These are phyloP conservation scores for Forsythia suspensa DNA, from an alignment of 257 asterid genomes.

Conservation along the genomic window DNA sequence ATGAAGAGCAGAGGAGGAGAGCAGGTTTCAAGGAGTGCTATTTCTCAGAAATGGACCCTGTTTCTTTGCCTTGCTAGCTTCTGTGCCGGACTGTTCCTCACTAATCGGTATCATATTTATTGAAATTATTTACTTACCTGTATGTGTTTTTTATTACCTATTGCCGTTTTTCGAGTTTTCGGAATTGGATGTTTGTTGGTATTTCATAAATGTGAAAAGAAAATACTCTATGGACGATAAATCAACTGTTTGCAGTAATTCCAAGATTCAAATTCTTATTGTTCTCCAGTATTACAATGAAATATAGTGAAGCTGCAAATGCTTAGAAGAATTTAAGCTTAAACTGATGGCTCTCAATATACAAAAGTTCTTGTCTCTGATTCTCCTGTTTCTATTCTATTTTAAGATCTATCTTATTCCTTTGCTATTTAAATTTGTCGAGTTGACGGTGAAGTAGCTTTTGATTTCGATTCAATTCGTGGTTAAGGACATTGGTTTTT, in stretches of 20 bases:
- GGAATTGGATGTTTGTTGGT: background rate
- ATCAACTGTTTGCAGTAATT: background rate
- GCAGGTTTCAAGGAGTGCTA: slow-evolving; percentile 50
- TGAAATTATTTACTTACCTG: background rate
- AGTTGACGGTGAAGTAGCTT: slow-evolving; percentile 20
- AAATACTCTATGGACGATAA: background rate
- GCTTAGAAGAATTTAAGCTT: background rate
- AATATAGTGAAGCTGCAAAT: background rate
- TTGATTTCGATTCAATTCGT: slow-evolving; percentile 36
- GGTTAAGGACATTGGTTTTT: background rate
- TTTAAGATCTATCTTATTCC: background rate
- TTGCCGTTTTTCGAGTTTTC: background rate
- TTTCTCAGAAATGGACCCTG: slow-evolving; percentile 68
- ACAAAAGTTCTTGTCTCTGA: too few relatives aligned
- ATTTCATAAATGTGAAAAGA: background rate
- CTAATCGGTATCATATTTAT: slow-evolving; percentile 56
- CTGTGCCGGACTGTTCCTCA: slow-evolving; percentile 75
- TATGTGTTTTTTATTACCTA: background rate
- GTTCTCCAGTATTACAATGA: background rate
- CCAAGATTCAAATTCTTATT: background rate
- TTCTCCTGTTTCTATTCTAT: too few relatives aligned
- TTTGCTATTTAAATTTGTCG: background rate
- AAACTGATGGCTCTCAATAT: background rate
- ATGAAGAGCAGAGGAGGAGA: slow-evolving; percentile 70
- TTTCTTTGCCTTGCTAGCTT: slow-evolving; percentile 78